Conservation (phyloP, 169 alveolate genomes). For the Plasmodium yoelii region DNA sequence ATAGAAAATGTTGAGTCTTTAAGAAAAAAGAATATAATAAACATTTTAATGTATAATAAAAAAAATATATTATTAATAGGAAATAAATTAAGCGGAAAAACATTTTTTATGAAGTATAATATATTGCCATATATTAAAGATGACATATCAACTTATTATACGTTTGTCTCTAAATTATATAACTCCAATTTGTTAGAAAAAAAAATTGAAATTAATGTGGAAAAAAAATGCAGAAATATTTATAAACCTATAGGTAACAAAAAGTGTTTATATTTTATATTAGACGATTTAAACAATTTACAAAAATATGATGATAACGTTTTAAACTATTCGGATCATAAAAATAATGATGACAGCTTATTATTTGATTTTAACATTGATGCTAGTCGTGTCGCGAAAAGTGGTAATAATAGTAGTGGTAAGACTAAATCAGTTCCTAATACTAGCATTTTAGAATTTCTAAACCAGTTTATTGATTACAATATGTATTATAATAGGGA, state of each 20-base stretch:
- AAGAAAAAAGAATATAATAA: constrained; percentile 62
- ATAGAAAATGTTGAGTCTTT: constrained; percentile 77
- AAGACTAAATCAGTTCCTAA: neutral
- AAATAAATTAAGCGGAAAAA: constrained; percentile 74
- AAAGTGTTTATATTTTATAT: constrained; percentile 59
- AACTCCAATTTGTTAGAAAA: constrained; percentile 58
- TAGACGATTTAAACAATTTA: constrained; percentile 69
- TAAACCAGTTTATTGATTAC: constrained; percentile 73
- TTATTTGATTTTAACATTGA: constrained; percentile 50
- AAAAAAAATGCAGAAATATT: constrained; percentile 74
- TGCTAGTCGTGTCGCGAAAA: constrained; percentile 20
- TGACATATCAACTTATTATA: constrained; percentile 65
- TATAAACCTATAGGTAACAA: constrained; percentile 73
- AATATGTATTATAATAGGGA: constrained; percentile 71
- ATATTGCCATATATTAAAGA: constrained; percentile 71
- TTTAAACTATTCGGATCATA: neutral
- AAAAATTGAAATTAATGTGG: constrained; percentile 72
- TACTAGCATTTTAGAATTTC: constrained; percentile 54
- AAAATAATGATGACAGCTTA: neutral
- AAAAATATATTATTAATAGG: constrained; percentile 66
- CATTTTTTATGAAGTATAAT: constrained; percentile 74
- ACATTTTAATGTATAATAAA: constrained; percentile 68
- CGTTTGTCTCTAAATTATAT: constrained; percentile 62
- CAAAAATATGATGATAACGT: constrained; percentile 38
- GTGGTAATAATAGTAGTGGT: neutral